These are phyloP conservation scores for Leucocoprinus leucothites DNA, from an alignment of 768 basidiomycete genomes.

Conservation along the genomic window DNA sequence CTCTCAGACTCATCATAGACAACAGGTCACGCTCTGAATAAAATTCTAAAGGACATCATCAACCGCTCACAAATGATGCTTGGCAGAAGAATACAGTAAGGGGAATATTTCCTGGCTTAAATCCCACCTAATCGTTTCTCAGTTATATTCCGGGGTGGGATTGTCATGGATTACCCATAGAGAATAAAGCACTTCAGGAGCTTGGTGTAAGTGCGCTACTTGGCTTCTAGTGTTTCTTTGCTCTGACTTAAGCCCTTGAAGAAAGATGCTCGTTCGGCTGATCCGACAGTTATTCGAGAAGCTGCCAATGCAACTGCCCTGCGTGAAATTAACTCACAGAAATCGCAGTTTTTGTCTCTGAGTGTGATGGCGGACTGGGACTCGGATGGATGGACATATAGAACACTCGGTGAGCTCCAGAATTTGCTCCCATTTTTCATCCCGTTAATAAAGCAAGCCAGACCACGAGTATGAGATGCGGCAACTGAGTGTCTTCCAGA, in stretches of 20 bases:
- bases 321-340: slow-evolving; percentile 73
- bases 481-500: slow-evolving; percentile 80
- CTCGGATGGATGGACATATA: slow-evolving; percentile 60
- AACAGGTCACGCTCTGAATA: slow-evolving; percentile 92
- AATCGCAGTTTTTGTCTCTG: slow-evolving; percentile 72
- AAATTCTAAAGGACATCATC: slow-evolving; percentile 94
- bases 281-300: slow-evolving; percentile 56
- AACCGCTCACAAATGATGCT: slow-evolving; percentile 81
- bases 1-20: neutral
- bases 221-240: neutral
- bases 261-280: slow-evolving; percentile 56
- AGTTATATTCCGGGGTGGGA: slow-evolving; percentile 98
- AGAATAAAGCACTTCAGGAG: slow-evolving; percentile 85
- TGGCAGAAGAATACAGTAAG: slow-evolving; percentile 81
- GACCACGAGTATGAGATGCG: slow-evolving; percentile 87
- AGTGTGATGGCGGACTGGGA: slow-evolving; percentile 94
- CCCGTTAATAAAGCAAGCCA: slow-evolving; percentile 24
- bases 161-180: slow-evolving; percentile 96
- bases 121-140: neutral
- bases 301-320: slow-evolving; percentile 73
- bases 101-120: neutral
- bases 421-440: neutral
- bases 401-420: slow-evolving; percentile 69
- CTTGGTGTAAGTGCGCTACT: slow-evolving; percentile 49
- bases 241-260: slow-evolving; percentile 22